These are phyloP conservation scores for Ganoderma sinense DNA, from an alignment of 1,284 basidiomycete species.

Conservation along the genomic window DNA sequence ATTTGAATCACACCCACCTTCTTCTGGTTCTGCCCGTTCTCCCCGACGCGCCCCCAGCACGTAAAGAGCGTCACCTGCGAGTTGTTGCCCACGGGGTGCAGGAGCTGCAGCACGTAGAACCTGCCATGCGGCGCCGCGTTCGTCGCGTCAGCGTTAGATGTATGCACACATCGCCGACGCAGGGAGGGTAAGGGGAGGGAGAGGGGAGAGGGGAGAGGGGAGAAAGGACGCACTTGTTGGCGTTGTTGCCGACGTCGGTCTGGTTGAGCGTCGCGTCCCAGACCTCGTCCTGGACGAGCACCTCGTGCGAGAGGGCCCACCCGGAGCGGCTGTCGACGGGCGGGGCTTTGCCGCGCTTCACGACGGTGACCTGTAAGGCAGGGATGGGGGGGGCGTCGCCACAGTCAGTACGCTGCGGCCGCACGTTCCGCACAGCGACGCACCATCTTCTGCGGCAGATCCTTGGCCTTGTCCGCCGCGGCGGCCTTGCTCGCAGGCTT, in stretches of 20 bases:
- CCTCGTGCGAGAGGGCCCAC: conserved; percentile 62
- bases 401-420: not conserved
- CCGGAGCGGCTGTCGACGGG: conserved; percentile 63
- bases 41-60: conserved; percentile 71
- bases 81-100: conserved; percentile 57
- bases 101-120: conserved; percentile 70
- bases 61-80: conserved; percentile 53
- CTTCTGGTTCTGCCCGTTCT: conserved; percentile 54
- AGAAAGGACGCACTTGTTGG: conserved; percentile 59
- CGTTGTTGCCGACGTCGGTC: conserved; percentile 66
- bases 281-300: conserved; percentile 56
- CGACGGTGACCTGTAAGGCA: conserved; percentile 54
- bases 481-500: conserved; percentile 17
- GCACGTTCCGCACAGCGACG: conserved; percentile 1
- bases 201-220: not conserved
- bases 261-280: conserved; percentile 80
- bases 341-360: conserved; percentile 62
- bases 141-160: too few relatives aligned
- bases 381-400: conserved; percentile 5
- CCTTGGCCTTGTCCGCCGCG: conserved; percentile 12
- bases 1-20: too few relatives aligned
- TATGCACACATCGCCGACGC: not conserved
- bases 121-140: conserved; percentile 39
- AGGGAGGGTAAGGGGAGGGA: too few relatives aligned
- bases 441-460: conserved; percentile 45